Conservation (phyloP, 1,139 yeast genomes). For the Scheffersomyces insectosa region DNA sequence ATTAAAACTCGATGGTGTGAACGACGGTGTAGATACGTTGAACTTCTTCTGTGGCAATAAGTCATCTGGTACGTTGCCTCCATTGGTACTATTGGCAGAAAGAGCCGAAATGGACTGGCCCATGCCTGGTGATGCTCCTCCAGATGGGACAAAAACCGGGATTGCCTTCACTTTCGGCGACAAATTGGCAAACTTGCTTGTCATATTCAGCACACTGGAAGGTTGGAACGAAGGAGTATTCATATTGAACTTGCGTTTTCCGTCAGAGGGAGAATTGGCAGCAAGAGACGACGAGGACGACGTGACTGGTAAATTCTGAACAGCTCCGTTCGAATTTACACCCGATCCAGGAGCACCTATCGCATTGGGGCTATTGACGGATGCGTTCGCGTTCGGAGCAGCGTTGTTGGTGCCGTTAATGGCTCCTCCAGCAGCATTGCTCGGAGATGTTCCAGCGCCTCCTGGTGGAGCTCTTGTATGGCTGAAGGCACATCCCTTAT, state of each 20-base stretch:
- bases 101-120: background rate
- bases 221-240: conserved; percentile 73
- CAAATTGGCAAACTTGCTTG: conserved; percentile 45
- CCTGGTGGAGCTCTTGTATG: conserved; percentile 34
- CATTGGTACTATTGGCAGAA: conserved; percentile 1
- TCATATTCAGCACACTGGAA: conserved; percentile 22
- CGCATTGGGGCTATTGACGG: conserved; percentile 3
- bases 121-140: background rate
- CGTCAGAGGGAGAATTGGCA: conserved; percentile 9
- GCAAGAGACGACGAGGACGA: conserved; percentile 3
- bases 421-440: background rate
- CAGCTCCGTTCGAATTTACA: background rate
- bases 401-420: conserved; percentile 4
- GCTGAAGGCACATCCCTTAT: conserved; percentile 84
- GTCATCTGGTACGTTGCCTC: conserved; percentile 1
- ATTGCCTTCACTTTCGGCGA: conserved; percentile 59
- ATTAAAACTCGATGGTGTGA: conserved; percentile 28
- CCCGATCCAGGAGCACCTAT: background rate
- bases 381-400: conserved; percentile 1
- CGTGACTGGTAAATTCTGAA: background rate
- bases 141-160: conserved; percentile 56
- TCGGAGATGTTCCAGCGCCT: conserved; percentile 6
- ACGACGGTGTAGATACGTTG: conserved; percentile 35
- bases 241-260: conserved; percentile 53
- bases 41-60: conserved; percentile 23